A percentile compares a stretch with the other conserved stretches of the same genome.
These are phyloP conservation scores for Cryptococcus hybrid DNA, from an alignment of 1,284 basidiomycete genomes.

Conservation along the genomic window DNA sequence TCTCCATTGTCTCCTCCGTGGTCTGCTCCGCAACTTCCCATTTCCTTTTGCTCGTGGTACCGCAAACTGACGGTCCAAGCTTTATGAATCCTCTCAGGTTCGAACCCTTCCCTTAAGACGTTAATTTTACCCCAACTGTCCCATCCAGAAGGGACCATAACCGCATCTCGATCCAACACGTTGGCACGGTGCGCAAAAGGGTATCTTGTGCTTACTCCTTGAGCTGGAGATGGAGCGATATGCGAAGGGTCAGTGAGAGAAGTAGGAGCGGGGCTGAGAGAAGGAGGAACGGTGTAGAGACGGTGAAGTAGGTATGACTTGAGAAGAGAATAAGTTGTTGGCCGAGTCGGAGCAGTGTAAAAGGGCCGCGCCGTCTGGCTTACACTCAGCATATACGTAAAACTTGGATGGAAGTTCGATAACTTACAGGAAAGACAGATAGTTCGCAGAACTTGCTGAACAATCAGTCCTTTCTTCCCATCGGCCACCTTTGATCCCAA, in stretches of 20 bases:
- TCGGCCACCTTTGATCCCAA: conserved; percentile 61
- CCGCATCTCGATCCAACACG: conserved; percentile 84
- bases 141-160: conserved; percentile 93
- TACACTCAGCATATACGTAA: neutral
- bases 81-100: conserved; percentile 72
- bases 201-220: conserved; percentile 67
- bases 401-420: neutral
- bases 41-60: conserved; percentile 1
- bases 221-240: conserved; percentile 52
- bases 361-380: conserved; percentile 79
- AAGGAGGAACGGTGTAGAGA: conserved; percentile 62
- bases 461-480: conserved; percentile 96
- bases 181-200: conserved; percentile 85
- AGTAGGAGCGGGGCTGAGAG: conserved; percentile 12
- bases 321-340: conserved; percentile 72
- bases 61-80: conserved; percentile 66
- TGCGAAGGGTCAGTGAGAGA: conserved; percentile 4
- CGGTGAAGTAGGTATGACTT: conserved; percentile 85
- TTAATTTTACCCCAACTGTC: conserved; percentile 96
- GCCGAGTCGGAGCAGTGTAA: conserved; percentile 76
- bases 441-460: conserved; percentile 91
- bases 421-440: conserved; percentile 85
- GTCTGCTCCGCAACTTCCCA: conserved; percentile 12
- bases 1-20: conserved; percentile 53
- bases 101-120: conserved; percentile 87